phyloP scores from a whole-genome alignment of 371 early-diverging fungal species.

The Mortierella sp. region DNA sequence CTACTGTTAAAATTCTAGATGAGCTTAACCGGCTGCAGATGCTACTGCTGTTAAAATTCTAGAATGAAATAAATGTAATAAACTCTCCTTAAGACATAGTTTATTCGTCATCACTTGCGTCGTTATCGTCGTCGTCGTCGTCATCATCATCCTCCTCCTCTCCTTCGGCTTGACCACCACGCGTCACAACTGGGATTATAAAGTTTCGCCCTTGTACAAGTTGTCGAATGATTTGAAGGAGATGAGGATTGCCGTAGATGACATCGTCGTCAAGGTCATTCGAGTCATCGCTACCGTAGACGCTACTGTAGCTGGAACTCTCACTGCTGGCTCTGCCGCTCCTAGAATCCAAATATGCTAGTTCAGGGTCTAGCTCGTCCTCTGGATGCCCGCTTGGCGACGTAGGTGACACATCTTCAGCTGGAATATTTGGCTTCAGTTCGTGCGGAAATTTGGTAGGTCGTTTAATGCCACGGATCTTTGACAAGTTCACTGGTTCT shows the following conservation, averaged over 20 bases:
- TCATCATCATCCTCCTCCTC: slow-evolving; percentile 5
- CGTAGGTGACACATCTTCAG: background rate
- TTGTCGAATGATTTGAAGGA: slow-evolving; percentile 19
- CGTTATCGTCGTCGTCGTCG: slow-evolving; percentile 1
- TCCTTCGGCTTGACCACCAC: background rate
- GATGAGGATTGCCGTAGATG: background rate
- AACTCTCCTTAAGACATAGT: background rate
- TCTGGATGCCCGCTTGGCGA: background rate
- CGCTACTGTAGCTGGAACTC: slow-evolving; percentile 1
- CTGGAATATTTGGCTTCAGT: slow-evolving; percentile 5
- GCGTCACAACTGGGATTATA: background rate
- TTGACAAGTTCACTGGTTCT: slow-evolving; percentile 43
- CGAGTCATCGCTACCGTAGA: slow-evolving; percentile 19
- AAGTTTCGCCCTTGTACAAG: background rate
- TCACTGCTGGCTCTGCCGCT: background rate
- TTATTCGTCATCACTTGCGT: background rate
- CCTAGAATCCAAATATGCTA: slow-evolving; percentile 9
- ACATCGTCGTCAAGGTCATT: slow-evolving; percentile 9
- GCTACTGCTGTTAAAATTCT: no score
- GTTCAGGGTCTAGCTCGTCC: slow-evolving; percentile 26
- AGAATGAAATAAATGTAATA: no score
- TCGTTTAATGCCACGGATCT: slow-evolving; percentile 26
- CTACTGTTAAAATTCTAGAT: no score
- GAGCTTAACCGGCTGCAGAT: background rate
- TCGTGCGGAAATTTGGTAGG: slow-evolving; percentile 10